Evolutionary conservation across 805 yeast genomes (phyloP), one percentile per base, ranked within the genome.

Genomic region (Wickerhamiella sergipiensis): DNA sequence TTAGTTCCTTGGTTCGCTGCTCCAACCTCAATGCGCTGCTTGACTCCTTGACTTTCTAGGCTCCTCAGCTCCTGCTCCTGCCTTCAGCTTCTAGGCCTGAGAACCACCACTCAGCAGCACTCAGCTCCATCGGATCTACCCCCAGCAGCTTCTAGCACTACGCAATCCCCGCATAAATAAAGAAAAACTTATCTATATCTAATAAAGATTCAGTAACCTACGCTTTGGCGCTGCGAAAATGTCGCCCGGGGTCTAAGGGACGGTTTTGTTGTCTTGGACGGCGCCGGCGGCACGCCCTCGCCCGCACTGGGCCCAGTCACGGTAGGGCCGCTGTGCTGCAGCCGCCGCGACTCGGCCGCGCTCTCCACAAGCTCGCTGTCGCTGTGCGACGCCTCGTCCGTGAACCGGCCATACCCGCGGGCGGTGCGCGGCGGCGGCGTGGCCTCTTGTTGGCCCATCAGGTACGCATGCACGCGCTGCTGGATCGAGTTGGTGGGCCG

Each of bases 381-480:
- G 17, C 33, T 8, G 31, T 22, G 44, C 23, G 23, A 23, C 36
- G 36, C 19, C 17, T 31, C 54, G 47, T 74, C 81, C 0, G 89
- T 80, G 61, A 75, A 85, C 61, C 78, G 78, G 7, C 95, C 95
- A 64, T 88, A 87, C 0, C 95, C 95, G 5, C 72, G 65, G 0
- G 95, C 95, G 0, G 90, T 80, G 58, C 77, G 81, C 17, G 67
- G 62, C 0, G 75, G 67, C 2, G 76, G 75, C 12, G 76, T 75
- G 44, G 64, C 60, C 12, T 60, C 57, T 18, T 57, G 48, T 22
- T 63, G 56, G 50, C 58, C 57, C 29, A 43, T 49, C 40, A 67
- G 56, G 33, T 64, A 61, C 38, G 56, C 55, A 31, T 65, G 62
- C 23, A 67, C 64, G 29, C 71, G 62, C 61, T 60, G 64, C 61